Evolutionary conservation across 2,329 filamentous ascomycete species (phyloP).

Genomic region (Septoria linicola): DNA sequence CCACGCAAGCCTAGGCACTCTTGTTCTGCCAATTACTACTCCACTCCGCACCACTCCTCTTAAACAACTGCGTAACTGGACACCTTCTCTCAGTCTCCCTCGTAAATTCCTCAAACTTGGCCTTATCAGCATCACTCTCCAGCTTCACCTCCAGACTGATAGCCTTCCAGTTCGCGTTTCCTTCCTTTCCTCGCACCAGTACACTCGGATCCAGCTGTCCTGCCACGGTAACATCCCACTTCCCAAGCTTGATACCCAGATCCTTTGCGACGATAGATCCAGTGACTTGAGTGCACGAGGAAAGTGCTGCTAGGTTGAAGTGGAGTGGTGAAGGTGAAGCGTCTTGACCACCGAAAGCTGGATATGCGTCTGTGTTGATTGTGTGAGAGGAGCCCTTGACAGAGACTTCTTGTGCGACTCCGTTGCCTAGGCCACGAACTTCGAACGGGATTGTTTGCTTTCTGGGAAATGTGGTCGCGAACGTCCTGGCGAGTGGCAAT

Average conservation of each 20-base stretch:
- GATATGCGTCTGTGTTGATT: conserved; percentile 10
- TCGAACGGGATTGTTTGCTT: conserved; percentile 10
- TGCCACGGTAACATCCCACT: conserved; percentile 17
- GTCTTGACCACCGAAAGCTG: conserved; percentile 15
- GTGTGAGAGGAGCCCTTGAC: conserved; percentile 4
- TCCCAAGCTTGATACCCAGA: conserved; percentile 11
- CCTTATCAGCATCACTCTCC: conserved; percentile 4
- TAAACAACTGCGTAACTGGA: conserved; percentile 16
- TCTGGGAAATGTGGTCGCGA: too few relatives aligned
- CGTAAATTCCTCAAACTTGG: conserved; percentile 18
- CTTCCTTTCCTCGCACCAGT: conserved; percentile 11
- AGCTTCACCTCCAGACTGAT: conserved; percentile 15
- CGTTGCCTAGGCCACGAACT: conserved; percentile 3
- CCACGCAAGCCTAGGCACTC: too few relatives aligned
- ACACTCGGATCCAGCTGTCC: conserved; percentile 17
- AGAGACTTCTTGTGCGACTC: conserved; percentile 8
- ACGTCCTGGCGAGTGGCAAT: too few relatives aligned
- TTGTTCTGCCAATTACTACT: conserved; percentile 8
- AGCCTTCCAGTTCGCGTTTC: conserved; percentile 17
- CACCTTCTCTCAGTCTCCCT: conserved; percentile 19
- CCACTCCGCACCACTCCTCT: conserved; percentile 16
- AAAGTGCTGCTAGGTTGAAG: conserved; percentile 16
- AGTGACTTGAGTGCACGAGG: conserved; percentile 19
- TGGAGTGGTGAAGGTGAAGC: conserved; percentile 17
- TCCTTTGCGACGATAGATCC: conserved; percentile 19